Percentiles rank a stretch among this genome's conserved stretches.
These are phyloP conservation scores for Vachellia collinsii DNA, from an alignment of 306 rosid species.

Conservation along the genomic window DNA sequence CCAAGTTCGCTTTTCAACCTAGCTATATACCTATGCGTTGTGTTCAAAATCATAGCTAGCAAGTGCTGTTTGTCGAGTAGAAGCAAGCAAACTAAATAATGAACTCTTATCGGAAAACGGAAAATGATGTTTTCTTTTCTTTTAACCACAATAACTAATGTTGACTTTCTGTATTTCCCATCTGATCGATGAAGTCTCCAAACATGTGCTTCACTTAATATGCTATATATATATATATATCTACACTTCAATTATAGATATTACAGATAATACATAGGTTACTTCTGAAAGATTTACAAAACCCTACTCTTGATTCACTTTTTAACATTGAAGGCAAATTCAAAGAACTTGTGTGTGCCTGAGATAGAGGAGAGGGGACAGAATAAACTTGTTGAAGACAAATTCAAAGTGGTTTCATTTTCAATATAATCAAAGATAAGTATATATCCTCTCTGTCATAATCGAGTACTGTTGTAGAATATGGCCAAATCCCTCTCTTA, in stretches of 20 bases:
- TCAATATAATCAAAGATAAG: background rate
- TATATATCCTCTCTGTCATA: background rate
- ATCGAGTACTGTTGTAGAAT: background rate
- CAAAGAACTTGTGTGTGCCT: background rate
- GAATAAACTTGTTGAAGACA: background rate
- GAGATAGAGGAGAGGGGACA: background rate
- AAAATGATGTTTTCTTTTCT: background rate
- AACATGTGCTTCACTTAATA: background rate
- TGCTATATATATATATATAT: background rate
- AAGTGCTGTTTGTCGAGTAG: background rate
- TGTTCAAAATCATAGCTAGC: background rate
- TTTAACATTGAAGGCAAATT: background rate
- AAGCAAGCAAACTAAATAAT: background rate
- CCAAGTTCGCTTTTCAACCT: background rate
- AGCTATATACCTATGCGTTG: background rate
- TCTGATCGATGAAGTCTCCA: background rate
- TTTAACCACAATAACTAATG: background rate
- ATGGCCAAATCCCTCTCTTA: background rate
- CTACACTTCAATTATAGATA: background rate
- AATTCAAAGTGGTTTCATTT: conserved; percentile 4
- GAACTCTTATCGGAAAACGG: background rate
- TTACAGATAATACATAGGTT: background rate
- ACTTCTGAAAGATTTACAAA: background rate
- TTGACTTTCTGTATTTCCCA: background rate
- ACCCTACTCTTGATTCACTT: background rate